These are phyloP conservation scores for Auriscalpium microsporum DNA, from an alignment of 768 basidiomycete species.

Conservation along the genomic window DNA sequence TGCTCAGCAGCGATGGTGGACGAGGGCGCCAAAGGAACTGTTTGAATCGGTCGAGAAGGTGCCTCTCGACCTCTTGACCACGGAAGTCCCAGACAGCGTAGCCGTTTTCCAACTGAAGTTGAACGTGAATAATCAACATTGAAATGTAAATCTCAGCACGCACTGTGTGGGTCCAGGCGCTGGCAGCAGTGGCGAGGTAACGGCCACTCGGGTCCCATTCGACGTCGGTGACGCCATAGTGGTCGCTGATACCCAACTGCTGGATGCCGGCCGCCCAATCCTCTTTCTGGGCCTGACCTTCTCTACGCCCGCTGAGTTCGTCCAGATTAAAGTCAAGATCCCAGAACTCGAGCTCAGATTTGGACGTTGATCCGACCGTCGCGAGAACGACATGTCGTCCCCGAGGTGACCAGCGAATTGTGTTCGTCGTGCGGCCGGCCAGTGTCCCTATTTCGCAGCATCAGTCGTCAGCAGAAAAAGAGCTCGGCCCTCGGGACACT, in stretches of 20 bases:
- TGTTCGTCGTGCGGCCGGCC: slow-evolving; percentile 69
- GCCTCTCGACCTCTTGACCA: slow-evolving; percentile 88
- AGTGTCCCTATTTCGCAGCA: not conserved
- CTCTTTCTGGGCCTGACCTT: slow-evolving; percentile 38
- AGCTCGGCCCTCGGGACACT: not conserved
- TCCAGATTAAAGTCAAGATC: slow-evolving; percentile 84
- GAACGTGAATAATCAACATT: not conserved
- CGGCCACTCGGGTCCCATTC: slow-evolving; percentile 98
- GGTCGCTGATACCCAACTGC: slow-evolving; percentile 78
- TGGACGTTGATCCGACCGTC: slow-evolving; percentile 88
- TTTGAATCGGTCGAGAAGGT: slow-evolving; percentile 91
- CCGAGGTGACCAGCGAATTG: slow-evolving; percentile 92
- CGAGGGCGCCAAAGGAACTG: slow-evolving; percentile 98
- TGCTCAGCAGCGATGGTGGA: slow-evolving; percentile 78
- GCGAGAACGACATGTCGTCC: slow-evolving; percentile 94
- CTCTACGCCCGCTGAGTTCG: slow-evolving; percentile 43
- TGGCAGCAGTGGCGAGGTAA: slow-evolving; percentile 87
- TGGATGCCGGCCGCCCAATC: slow-evolving; percentile 88
- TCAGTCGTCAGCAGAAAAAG: not conserved
- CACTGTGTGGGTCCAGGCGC: slow-evolving; percentile 92
- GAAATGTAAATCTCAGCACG: slow-evolving; percentile 19
- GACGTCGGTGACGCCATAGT: slow-evolving; percentile 95
- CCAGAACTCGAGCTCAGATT: slow-evolving; percentile 98
- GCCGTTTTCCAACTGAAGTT: slow-evolving; percentile 81
- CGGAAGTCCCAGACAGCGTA: slow-evolving; percentile 97